Conservation (phyloP, 2,329 filamentous ascomycete species). For the Cladosporium oxysporum region DNA sequence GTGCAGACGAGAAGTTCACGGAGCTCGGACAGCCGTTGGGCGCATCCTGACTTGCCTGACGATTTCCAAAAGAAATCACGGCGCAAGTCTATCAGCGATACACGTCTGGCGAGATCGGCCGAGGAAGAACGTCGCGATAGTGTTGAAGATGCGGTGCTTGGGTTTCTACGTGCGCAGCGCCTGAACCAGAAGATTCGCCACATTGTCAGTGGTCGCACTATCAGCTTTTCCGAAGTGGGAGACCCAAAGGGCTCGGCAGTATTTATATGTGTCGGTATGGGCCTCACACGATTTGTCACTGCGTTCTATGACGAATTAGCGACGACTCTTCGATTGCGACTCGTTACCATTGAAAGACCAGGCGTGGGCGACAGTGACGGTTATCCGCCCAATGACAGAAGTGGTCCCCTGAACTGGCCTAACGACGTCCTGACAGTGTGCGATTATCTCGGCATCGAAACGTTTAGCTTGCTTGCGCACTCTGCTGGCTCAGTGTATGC, state of each 20-base stretch:
- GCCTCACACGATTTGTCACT: slow-evolving; percentile 90
- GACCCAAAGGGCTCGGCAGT: slow-evolving; percentile 89
- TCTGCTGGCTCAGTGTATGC: slow-evolving; percentile 98
- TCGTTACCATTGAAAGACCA: slow-evolving; percentile 92
- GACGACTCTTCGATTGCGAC: slow-evolving; percentile 77
- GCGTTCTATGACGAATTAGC: slow-evolving; percentile 97
- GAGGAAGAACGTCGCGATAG: slow-evolving; percentile 76
- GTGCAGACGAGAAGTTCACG: background rate
- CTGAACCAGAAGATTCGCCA: slow-evolving; percentile 86
- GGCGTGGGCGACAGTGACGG: slow-evolving; percentile 90
- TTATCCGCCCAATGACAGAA: slow-evolving; percentile 78
- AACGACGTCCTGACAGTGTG: slow-evolving; percentile 93
- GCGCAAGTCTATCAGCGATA: slow-evolving; percentile 38
- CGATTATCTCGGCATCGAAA: slow-evolving; percentile 85
- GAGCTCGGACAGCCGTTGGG: background rate
- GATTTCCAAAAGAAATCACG: slow-evolving; percentile 32
- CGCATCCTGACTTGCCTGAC: slow-evolving; percentile 32
- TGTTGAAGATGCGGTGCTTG: slow-evolving; percentile 82
- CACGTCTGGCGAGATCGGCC: slow-evolving; percentile 51
- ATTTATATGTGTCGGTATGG: slow-evolving; percentile 97
- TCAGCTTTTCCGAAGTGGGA: slow-evolving; percentile 96
- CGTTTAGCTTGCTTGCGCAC: slow-evolving; percentile 94
- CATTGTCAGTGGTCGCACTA: slow-evolving; percentile 80
- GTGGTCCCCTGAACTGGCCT: slow-evolving; percentile 84
- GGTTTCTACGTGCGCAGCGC: slow-evolving; percentile 79